Percentiles rank a stretch among this genome's conserved stretches.
phyloP scores from a whole-genome alignment of 257 asterid genomes.

The Solanum virginianum region DNA sequence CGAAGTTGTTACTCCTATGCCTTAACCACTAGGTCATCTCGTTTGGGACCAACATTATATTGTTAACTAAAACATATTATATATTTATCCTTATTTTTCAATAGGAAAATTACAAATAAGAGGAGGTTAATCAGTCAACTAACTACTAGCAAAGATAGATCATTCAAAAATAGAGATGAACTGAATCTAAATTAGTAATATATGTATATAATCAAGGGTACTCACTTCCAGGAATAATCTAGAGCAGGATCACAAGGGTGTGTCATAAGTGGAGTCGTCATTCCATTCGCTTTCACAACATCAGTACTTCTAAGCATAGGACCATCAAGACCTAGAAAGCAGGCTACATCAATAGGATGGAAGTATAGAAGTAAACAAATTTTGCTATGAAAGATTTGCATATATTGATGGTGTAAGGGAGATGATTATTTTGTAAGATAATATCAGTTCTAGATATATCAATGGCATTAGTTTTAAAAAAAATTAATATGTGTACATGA shows the following conservation, averaged over 20 bases:
- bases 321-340: neutral
- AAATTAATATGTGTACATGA: neutral
- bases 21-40: neutral
- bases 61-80: neutral
- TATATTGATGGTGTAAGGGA: neutral
- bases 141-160: neutral
- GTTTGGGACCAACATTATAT: neutral
- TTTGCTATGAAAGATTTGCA: neutral
- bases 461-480: neutral
- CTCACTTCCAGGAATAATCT: slow-evolving; percentile 50
- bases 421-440: neutral
- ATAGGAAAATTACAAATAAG: neutral
- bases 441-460: too few species aligned
- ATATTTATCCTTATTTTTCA: too few species aligned
- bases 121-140: neutral
- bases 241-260: slow-evolving; percentile 17
- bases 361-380: too few species aligned
- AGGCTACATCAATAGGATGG: neutral
- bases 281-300: neutral
- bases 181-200: neutral
- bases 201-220: neutral
- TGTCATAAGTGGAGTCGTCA: slow-evolving; percentile 1
- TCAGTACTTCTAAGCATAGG: neutral
- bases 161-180: neutral
- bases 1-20: neutral